Base-by-base conservation (phyloP, 768 basidiomycete genomes). In the Favolaschia claudopus region DNA sequence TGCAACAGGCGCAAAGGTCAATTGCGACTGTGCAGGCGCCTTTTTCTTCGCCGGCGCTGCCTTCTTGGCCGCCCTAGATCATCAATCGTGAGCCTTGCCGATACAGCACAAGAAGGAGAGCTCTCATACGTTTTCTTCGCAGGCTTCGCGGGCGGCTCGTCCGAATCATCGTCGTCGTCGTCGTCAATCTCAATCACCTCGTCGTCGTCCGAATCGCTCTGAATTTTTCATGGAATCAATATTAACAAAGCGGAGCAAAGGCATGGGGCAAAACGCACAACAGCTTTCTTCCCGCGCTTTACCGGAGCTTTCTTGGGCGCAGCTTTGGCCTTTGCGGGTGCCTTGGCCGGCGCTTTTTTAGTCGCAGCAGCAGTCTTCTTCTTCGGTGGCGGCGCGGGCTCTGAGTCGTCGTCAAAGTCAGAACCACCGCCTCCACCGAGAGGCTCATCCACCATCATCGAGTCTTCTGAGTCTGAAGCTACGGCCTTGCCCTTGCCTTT, bases 391-490 rank as follows among this genome's bases (percentile, higher is more conserved):
- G 80, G 79, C 9, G 80, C 79, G 29, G 72, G 72, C 27, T 86
- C 84, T 3, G 76, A 80, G 25, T 85, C 79, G 29, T 82, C 80
- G 19, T 83, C 82, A 20, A 82, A 82, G 59, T 85, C 88, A 29
- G 83, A 89, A 17, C 78, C 83, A 2, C 70, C 82, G 9, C 72
- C 81, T 10, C 66, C 75, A 40, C 68, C 66, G 25, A 65, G 65
- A 9, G 67, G 72, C 60, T 90, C 89, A 42, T 94, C 89, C 84
- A 91, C 88, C 76, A 81, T 76, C 89, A 92, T 92, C 4, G 89
- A 92, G 68, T 93, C 92, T 31, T 88, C 89, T 3, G 83, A 88
- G 3, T 81, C 81, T 2, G 66, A 79, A 9, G 77, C 77, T 29
- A 74, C 75, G 9, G 66, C 75, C n/a, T 69, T 75, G 9, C 75